Evolutionary conservation across 441 rosid species (phyloP).

Genomic region (Adansonia madagascariensis): DNA sequence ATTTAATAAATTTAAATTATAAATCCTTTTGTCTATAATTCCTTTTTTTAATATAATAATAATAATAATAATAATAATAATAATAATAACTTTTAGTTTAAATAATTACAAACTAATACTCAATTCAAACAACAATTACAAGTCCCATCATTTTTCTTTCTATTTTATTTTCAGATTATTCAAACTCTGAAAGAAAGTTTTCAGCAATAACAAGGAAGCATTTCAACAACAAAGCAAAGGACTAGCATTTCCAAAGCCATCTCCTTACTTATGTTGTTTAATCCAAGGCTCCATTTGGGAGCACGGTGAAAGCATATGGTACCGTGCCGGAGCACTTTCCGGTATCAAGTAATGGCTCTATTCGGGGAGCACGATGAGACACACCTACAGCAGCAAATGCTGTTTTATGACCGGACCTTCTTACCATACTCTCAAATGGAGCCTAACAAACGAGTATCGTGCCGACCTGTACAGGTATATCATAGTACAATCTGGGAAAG

Average conservation of each 20-base stretch:
- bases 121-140: not conserved
- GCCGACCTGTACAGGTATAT: conserved; percentile 52
- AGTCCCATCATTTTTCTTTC: not conserved
- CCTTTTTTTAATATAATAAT: too few relatives aligned
- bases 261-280: conserved; percentile 25
- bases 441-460: conserved; percentile 26
- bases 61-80: too few relatives aligned
- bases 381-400: not conserved
- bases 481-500: conserved; percentile 36
- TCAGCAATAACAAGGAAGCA: not conserved
- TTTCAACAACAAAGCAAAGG: conserved; percentile 8
- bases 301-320: not conserved
- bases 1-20: too few relatives aligned
- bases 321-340: not conserved
- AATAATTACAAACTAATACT: not conserved
- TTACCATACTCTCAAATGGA: not conserved
- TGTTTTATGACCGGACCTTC: not conserved
- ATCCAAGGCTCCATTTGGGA: conserved; percentile 6
- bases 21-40: too few relatives aligned
- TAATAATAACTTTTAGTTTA: too few relatives aligned
- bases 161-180: not conserved
- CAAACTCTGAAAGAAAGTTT: not conserved
- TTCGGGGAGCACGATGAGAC: not conserved
- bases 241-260: conserved; percentile 14
- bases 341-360: not conserved